A percentile compares a stretch with the other conserved stretches of the same genome.
phyloP scores from a whole-genome alignment of 2,329 filamentous ascomycete genomes.

The Paecilomyces fulvus region DNA sequence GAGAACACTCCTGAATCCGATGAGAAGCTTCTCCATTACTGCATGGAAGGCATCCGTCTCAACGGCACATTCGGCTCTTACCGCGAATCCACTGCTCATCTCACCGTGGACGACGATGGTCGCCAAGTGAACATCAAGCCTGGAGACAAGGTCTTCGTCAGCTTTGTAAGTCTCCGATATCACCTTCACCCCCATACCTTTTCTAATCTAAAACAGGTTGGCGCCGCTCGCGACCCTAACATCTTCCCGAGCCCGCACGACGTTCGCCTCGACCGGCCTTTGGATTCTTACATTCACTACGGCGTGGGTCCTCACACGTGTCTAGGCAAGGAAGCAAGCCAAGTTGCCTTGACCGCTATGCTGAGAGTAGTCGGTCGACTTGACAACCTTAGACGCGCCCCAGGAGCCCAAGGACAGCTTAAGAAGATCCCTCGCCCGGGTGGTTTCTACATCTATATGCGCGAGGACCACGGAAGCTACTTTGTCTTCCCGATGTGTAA shows the following conservation, averaged over 20 bases:
- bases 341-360: slow-evolving; percentile 58
- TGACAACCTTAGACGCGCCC: slow-evolving; percentile 52
- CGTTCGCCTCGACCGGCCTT: slow-evolving; percentile 55
- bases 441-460: slow-evolving; percentile 54
- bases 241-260: slow-evolving; percentile 54
- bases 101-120: slow-evolving; percentile 45
- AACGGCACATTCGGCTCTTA: slow-evolving; percentile 55
- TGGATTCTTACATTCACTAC: slow-evolving; percentile 58
- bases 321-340: slow-evolving; percentile 52
- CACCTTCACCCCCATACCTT: neutral
- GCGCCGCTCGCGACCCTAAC: slow-evolving; percentile 47
- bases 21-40: slow-evolving; percentile 58
- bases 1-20: slow-evolving; percentile 51
- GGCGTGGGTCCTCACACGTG: slow-evolving; percentile 55
- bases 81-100: slow-evolving; percentile 44
- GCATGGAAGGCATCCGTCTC: slow-evolving; percentile 63
- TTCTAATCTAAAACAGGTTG: slow-evolving; percentile 18
- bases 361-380: slow-evolving; percentile 57
- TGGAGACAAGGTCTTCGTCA: slow-evolving; percentile 56
- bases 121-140: slow-evolving; percentile 43
- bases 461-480: slow-evolving; percentile 55
- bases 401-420: slow-evolving; percentile 57
- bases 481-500: slow-evolving; percentile 43
- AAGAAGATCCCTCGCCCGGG: slow-evolving; percentile 54
- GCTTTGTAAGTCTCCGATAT: slow-evolving; percentile 41